A percentile compares a stretch with the other conserved stretches of the same genome.
These are phyloP conservation scores for Fusarium equiseti DNA, from an alignment of 2,329 filamentous ascomycete genomes.

Conservation along the genomic window DNA sequence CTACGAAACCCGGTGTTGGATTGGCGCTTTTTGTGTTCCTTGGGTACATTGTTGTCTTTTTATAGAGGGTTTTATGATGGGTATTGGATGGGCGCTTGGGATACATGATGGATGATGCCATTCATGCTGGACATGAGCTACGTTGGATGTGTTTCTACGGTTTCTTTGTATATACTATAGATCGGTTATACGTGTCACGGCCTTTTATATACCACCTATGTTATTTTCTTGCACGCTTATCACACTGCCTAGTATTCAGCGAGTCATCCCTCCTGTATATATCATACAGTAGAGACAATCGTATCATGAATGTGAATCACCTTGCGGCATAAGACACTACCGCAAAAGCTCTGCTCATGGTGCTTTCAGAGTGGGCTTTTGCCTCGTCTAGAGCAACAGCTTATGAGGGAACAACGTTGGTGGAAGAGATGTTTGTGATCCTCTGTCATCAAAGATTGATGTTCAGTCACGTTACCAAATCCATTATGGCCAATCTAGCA, in stretches of 20 bases:
- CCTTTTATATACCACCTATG: conserved; percentile 4
- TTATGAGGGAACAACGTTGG: background rate
- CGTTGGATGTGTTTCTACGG: conserved; percentile 3
- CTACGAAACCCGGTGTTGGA: conserved; percentile 29
- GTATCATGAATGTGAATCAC: background rate
- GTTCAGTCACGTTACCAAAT: background rate
- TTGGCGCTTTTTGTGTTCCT: conserved; percentile 31
- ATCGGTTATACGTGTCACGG: background rate
- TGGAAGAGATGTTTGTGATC: background rate
- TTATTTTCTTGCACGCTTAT: background rate
- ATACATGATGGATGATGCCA: conserved; percentile 6
- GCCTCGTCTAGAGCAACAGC: background rate
- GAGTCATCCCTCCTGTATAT: background rate
- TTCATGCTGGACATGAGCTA: conserved; percentile 33
- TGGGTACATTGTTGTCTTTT: conserved; percentile 30
- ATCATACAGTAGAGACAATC: background rate
- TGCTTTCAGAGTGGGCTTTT: background rate
- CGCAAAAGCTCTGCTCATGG: background rate
- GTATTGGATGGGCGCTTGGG: background rate
- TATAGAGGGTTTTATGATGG: conserved; percentile 3
- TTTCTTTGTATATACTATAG: conserved; percentile 17
- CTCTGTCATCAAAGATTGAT: background rate
- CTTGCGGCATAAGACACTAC: background rate
- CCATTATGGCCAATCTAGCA: background rate
- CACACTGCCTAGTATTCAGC: background rate